A percentile compares a stretch with the other conserved stretches of the same genome.
phyloP scores from a whole-genome alignment of 225 moss, liverwort and hornwort genomes.

The Pleurozium schreberi region DNA sequence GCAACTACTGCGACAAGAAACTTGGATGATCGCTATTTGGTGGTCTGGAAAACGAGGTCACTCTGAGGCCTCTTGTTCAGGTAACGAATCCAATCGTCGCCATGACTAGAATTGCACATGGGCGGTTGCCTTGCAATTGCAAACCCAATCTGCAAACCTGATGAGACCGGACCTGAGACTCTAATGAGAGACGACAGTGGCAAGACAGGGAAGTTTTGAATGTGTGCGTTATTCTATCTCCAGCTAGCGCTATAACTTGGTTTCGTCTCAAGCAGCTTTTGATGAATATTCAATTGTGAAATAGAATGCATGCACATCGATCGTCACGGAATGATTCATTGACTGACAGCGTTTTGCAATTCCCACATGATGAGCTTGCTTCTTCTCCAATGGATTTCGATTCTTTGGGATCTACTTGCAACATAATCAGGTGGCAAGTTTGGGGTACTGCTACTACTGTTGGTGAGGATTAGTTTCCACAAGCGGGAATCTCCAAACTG shows the following conservation, averaged over 20 bases:
- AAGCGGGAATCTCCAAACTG: neutral
- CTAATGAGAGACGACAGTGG: neutral
- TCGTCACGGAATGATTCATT: neutral
- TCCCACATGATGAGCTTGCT: neutral
- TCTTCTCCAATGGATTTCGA: neutral
- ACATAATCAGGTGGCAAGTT: neutral
- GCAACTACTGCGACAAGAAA: neutral
- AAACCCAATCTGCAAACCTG: neutral
- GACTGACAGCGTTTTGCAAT: neutral
- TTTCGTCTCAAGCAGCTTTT: neutral
- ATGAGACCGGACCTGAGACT: no score
- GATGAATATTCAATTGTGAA: neutral
- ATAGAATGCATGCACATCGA: neutral
- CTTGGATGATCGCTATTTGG: neutral
- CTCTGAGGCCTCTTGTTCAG: neutral
- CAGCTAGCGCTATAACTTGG: neutral
- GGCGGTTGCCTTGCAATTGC: neutral
- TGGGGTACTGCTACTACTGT: no score
- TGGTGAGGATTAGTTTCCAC: neutral
- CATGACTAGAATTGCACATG: neutral
- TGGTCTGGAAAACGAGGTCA: neutral
- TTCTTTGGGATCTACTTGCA: neutral
- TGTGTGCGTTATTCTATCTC: neutral
- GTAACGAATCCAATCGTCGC: neutral
- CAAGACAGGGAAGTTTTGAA: neutral